phyloP scores from a whole-genome alignment of 139 green algal genomes.

The Mesotaenium endlicherianum region DNA sequence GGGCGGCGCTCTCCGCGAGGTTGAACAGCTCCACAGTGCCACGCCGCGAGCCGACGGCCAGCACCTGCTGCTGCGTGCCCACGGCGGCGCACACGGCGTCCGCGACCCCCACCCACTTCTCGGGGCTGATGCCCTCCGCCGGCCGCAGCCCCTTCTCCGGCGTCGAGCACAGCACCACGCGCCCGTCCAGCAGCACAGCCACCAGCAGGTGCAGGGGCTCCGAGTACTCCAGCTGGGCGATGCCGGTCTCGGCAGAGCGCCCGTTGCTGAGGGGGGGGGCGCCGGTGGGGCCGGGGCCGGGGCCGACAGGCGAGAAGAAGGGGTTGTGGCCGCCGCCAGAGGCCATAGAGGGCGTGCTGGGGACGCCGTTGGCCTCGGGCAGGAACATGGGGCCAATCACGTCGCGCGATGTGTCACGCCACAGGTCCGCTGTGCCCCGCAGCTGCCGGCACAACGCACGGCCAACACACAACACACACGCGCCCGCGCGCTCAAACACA shows the following conservation, averaged over 20 bases:
- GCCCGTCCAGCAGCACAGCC: conserved; percentile 41
- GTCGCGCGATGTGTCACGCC: conserved; percentile 6
- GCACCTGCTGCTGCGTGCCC: conserved; percentile 16
- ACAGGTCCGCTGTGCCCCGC: conserved; percentile 36
- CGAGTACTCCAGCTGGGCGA: conserved; percentile 43
- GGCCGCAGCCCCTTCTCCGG: conserved; percentile 34
- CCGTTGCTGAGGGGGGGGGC: neutral
- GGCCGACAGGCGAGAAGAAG: neutral
- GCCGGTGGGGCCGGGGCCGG: neutral
- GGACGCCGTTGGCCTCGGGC: conserved; percentile 45
- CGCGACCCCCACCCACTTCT: conserved; percentile 40
- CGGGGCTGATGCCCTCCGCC: conserved; percentile 17
- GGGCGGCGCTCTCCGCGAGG: conserved; percentile 13
- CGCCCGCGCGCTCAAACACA: no score
- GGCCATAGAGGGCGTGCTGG: conserved; percentile 39
- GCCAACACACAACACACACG: neutral
- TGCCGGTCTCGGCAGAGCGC: neutral
- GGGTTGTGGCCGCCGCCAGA: no score
- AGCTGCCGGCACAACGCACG: conserved; percentile 6
- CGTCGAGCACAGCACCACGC: conserved; percentile 40
- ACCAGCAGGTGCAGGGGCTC: conserved; percentile 31
- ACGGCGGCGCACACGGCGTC: conserved; percentile 30
- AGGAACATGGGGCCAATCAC: conserved; percentile 44
- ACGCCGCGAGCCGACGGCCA: conserved; percentile 35
- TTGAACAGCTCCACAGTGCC: conserved; percentile 49